Evolutionary conservation across 2,329 filamentous ascomycete genomes (phyloP).

Genomic region (Coleophoma crateriformis): DNA sequence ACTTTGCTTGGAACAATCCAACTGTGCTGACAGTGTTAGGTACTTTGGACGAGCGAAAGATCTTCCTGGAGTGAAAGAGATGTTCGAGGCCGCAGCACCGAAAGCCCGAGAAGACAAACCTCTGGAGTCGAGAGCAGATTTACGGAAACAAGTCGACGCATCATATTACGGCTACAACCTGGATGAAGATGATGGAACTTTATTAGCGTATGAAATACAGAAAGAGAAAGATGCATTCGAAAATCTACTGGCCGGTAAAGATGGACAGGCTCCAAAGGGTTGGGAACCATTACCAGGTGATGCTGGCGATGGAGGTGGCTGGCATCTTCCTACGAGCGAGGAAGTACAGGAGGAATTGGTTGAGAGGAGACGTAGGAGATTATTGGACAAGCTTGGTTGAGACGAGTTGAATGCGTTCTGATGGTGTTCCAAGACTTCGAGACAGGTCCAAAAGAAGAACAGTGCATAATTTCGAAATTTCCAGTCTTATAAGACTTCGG

Average conservation of each 20-base stretch:
- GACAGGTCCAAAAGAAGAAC: too few relatives aligned
- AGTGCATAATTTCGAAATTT: too few relatives aligned
- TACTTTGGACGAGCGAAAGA: constrained; percentile 91
- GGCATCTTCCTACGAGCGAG: constrained; percentile 79
- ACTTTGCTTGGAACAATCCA: too few relatives aligned
- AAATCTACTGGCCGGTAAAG: constrained; percentile 52
- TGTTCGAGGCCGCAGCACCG: constrained; percentile 75
- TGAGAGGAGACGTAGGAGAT: constrained; percentile 73
- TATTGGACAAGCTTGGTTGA: constrained; percentile 65
- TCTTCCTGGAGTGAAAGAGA: constrained; percentile 89
- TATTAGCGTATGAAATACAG: constrained; percentile 74
- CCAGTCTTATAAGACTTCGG: too few relatives aligned
- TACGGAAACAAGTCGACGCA: constrained; percentile 78
- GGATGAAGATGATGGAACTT: constrained; percentile 79
- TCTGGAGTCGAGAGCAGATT: constrained; percentile 59
- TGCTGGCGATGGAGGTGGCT: constrained; percentile 72
- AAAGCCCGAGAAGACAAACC: constrained; percentile 54
- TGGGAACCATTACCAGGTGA: constrained; percentile 90
- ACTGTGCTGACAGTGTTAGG: constrained; percentile 40
- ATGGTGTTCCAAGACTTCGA: too few relatives aligned
- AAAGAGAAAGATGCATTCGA: constrained; percentile 81
- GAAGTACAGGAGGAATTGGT: constrained; percentile 94
- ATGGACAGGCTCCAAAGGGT: constrained; percentile 54
- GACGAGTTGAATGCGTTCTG: neutral
- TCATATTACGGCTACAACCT: constrained; percentile 94